Evolutionary conservation across 768 basidiomycete genomes (phyloP).

Genomic region (Tricholoma terreum): DNA sequence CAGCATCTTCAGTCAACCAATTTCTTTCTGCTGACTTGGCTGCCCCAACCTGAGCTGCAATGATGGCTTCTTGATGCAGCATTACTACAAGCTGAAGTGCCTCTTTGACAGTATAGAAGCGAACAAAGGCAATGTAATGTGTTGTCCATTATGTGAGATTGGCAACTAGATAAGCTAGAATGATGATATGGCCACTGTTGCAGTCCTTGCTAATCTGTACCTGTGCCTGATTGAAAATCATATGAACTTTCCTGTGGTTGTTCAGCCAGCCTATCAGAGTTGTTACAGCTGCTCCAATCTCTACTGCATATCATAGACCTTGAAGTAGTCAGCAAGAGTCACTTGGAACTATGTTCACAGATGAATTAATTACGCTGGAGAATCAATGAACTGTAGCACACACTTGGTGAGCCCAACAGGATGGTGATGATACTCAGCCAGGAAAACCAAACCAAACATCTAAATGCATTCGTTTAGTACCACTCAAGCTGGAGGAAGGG

Average conservation of each 20-base stretch:
- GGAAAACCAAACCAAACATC: no score
- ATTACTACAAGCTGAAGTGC: neutral
- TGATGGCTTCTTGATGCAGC: neutral
- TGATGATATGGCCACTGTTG: neutral
- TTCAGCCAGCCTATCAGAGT: neutral
- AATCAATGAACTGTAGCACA: neutral
- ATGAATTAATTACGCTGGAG: no score
- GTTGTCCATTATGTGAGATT: neutral
- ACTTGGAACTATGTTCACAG: neutral
- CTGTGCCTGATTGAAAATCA: neutral
- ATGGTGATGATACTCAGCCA: no score
- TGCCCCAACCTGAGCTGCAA: neutral
- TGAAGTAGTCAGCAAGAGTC: neutral
- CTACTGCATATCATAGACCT: neutral
- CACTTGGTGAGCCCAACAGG: slow-evolving; percentile 1
- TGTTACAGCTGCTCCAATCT: neutral
- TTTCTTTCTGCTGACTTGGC: neutral
- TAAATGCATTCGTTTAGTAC: no score
- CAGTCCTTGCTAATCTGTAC: neutral
- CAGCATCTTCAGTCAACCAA: neutral
- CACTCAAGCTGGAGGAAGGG: no score
- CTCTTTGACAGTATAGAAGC: neutral
- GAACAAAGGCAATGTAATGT: neutral
- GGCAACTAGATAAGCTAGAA: neutral
- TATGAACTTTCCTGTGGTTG: neutral